Conservation (phyloP, 73 alveolate species). For the Symbiodinium pilosum region DNA sequence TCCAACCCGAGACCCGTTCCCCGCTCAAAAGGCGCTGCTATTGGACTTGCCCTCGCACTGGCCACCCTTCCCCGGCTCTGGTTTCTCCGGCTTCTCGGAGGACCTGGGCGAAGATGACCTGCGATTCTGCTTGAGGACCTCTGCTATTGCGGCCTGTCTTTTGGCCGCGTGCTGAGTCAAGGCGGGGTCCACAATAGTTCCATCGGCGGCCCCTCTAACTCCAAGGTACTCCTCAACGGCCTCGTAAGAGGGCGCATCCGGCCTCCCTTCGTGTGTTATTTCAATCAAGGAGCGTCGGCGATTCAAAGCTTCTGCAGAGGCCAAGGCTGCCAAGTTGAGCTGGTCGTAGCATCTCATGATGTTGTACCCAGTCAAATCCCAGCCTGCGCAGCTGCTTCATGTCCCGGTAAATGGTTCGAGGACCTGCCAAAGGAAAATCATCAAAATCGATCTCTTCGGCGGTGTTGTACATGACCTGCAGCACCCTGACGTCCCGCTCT, state of each 20-base stretch:
- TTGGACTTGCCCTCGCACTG: background rate
- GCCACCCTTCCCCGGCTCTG: background rate
- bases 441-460: background rate
- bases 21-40: background rate
- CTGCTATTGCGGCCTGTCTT: background rate
- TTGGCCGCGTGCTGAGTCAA: background rate
- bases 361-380: background rate
- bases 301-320: background rate
- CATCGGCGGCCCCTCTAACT: background rate
- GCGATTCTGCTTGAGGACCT: background rate
- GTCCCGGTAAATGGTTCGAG: background rate
- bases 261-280: background rate
- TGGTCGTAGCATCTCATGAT: constrained; percentile 11
- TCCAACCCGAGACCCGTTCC: background rate
- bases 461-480: background rate
- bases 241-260: background rate
- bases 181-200: background rate
- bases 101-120: background rate
- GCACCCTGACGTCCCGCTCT: background rate
- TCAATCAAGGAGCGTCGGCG: background rate
- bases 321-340: background rate
- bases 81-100: background rate
- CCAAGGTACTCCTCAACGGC: background rate
- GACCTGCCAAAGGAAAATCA: constrained; percentile 11
- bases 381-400: background rate